phyloP scores from a whole-genome alignment of 805 yeast species.

The Metschnikowia colocasiae region DNA sequence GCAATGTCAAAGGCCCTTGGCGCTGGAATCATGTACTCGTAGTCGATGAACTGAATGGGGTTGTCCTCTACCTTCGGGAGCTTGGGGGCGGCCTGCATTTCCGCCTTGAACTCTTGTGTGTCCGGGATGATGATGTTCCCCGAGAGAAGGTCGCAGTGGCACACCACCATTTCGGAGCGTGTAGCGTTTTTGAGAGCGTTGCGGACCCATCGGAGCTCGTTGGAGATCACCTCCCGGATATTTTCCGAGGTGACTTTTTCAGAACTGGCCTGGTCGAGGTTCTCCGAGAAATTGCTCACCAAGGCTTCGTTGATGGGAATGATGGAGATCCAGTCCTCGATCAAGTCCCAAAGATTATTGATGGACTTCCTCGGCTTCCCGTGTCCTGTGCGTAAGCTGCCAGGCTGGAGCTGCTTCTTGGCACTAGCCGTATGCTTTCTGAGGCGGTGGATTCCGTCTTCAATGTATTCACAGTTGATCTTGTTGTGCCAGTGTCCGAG shows the following conservation, averaged over 20 bases:
- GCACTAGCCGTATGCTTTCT: slow-evolving; percentile 25
- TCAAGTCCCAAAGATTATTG: slow-evolving; percentile 55
- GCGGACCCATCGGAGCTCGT: slow-evolving; percentile 57
- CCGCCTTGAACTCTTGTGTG: slow-evolving; percentile 5
- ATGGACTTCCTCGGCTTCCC: slow-evolving; percentile 21
- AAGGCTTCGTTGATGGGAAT: slow-evolving; percentile 50
- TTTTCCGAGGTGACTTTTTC: slow-evolving; percentile 22
- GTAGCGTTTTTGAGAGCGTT: slow-evolving; percentile 29
- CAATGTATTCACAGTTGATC: slow-evolving; percentile 45
- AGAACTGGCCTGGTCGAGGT: slow-evolving; percentile 17
- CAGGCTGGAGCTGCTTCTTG: slow-evolving; percentile 10
- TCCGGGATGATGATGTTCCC: slow-evolving; percentile 66
- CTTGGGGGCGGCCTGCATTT: neutral
- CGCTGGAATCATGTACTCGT: slow-evolving; percentile 68
- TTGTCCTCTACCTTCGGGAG: slow-evolving; percentile 23
- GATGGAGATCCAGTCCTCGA: slow-evolving; percentile 59
- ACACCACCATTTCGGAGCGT: slow-evolving; percentile 54
- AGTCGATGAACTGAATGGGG: slow-evolving; percentile 62
- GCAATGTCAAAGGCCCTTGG: slow-evolving; percentile 75
- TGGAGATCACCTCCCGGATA: slow-evolving; percentile 36
- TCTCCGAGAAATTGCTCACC: slow-evolving; percentile 33
- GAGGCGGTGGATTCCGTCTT: slow-evolving; percentile 42
- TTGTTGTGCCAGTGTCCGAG: slow-evolving; percentile 68
- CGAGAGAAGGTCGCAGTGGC: slow-evolving; percentile 70
- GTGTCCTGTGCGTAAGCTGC: neutral